These are phyloP conservation scores for Triglochin maritima DNA, from an alignment of 106 monocot genomes.

Conservation along the genomic window DNA sequence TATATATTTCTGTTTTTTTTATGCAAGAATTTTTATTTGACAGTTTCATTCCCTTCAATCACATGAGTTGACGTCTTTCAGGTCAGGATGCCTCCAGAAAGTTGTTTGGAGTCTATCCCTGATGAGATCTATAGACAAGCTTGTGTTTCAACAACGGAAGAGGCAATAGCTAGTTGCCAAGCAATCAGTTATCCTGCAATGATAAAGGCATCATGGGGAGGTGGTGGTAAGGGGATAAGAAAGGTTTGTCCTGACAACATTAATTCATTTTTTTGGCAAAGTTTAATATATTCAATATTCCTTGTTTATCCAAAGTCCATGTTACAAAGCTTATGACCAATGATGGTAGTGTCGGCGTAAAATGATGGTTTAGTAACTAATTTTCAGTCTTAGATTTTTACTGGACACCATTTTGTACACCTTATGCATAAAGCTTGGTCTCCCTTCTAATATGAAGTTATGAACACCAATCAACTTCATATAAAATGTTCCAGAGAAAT, in stretches of 20 bases:
- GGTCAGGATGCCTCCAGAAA: slow-evolving; percentile 61
- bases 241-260: slow-evolving; percentile 40
- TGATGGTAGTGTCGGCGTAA: too few relatives aligned
- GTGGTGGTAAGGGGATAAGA: slow-evolving; percentile 97
- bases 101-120: slow-evolving; percentile 72
- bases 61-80: slow-evolving; percentile 7
- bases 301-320: too few relatives aligned
- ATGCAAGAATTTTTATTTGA: neutral
- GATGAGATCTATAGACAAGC: slow-evolving; percentile 84
- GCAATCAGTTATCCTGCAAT: slow-evolving; percentile 93
- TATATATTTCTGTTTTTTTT: neutral
- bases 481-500: too few relatives aligned
- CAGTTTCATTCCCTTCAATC: neutral
- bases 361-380: too few relatives aligned
- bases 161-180: slow-evolving; percentile 89
- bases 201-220: slow-evolving; percentile 99
- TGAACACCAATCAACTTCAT: too few relatives aligned
- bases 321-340: too few relatives aligned
- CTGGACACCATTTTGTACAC: too few relatives aligned
- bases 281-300: neutral
- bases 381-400: too few relatives aligned
- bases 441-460: too few relatives aligned
- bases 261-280: neutral
- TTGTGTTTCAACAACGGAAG: slow-evolving; percentile 90
- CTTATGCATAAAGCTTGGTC: too few relatives aligned